These are phyloP conservation scores for Paecilomyces formosus DNA, from an alignment of 2,329 filamentous ascomycete species.

Conservation along the genomic window DNA sequence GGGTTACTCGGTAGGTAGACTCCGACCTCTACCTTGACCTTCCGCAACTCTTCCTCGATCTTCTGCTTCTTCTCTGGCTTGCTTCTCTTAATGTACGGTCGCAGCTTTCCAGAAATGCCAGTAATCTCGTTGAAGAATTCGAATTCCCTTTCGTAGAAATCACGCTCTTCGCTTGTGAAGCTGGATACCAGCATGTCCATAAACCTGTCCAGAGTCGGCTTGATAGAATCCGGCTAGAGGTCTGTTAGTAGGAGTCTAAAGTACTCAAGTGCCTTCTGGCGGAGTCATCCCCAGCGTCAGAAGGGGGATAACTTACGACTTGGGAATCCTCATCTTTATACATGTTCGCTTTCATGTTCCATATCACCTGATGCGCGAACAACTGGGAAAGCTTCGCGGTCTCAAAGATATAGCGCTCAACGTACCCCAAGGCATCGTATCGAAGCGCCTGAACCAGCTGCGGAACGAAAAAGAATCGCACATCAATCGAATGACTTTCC, in stretches of 20 bases:
- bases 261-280: neutral
- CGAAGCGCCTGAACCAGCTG: slow-evolving; percentile 94
- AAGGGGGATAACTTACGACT: slow-evolving; percentile 49
- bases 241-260: slow-evolving; percentile 9
- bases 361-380: slow-evolving; percentile 98
- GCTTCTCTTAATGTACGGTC: slow-evolving; percentile 81
- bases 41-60: slow-evolving; percentile 95
- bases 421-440: slow-evolving; percentile 88
- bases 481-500: slow-evolving; percentile 89
- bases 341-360: slow-evolving; percentile 99
- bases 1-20: slow-evolving; percentile 97
- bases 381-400: slow-evolving; percentile 96
- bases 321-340: slow-evolving; percentile 94
- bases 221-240: slow-evolving; percentile 72
- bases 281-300: slow-evolving; percentile 3
- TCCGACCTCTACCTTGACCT: slow-evolving; percentile 93
- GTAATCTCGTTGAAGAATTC: slow-evolving; percentile 98
- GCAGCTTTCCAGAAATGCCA: slow-evolving; percentile 87
- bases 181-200: slow-evolving; percentile 75
- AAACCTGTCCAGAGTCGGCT: slow-evolving; percentile 86
- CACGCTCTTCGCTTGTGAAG: slow-evolving; percentile 70
- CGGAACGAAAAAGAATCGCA: slow-evolving; percentile 98
- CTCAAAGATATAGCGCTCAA: slow-evolving; percentile 92
- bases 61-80: slow-evolving; percentile 99
- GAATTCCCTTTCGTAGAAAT: slow-evolving; percentile 92